A percentile compares a stretch with the other conserved stretches of the same genome.
phyloP scores from a whole-genome alignment of 345 rosid genomes.

The Moricandia moricandioides region DNA sequence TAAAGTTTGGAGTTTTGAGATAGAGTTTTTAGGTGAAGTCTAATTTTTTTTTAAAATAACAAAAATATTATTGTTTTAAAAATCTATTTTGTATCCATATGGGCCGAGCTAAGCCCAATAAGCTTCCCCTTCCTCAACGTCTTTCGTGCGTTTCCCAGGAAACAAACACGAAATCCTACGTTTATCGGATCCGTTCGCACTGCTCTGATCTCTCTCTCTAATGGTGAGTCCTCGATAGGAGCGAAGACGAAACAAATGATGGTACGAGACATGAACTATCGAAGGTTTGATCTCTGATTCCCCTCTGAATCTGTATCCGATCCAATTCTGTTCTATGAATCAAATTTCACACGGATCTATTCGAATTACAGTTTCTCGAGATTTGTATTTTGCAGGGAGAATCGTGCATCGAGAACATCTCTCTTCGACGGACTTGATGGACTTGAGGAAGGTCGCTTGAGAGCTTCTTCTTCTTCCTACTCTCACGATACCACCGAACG shows the following conservation, averaged over 20 bases:
- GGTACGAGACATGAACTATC: conserved; percentile 31
- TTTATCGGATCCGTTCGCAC: neutral
- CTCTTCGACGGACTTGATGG: conserved; percentile 64
- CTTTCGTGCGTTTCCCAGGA: conserved; percentile 13
- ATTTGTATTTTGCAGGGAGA: conserved; percentile 49
- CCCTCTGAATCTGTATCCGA: neutral
- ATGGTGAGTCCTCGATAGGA: neutral
- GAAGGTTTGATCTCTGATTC: conserved; percentile 32
- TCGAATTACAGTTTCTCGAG: neutral
- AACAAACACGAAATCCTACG: neutral
- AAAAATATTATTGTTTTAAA: too few relatives aligned
- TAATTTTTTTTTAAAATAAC: too few relatives aligned
- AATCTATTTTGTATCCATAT: too few relatives aligned
- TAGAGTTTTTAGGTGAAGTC: too few relatives aligned
- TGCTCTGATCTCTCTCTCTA: neutral
- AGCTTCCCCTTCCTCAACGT: neutral
- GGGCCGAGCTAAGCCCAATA: conserved; percentile 24
- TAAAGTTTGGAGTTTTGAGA: too few relatives aligned
- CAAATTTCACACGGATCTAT: conserved; percentile 16
- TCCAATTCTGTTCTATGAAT: neutral
- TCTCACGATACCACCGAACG: conserved; percentile 50
- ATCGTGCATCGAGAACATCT: conserved; percentile 56
- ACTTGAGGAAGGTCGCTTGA: conserved; percentile 82
- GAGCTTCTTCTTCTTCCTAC: conserved; percentile 59
- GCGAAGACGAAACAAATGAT: conserved; percentile 5